Conservation (phyloP, 2,329 filamentous ascomycete species). For the Aspergillus phoenicis region DNA sequence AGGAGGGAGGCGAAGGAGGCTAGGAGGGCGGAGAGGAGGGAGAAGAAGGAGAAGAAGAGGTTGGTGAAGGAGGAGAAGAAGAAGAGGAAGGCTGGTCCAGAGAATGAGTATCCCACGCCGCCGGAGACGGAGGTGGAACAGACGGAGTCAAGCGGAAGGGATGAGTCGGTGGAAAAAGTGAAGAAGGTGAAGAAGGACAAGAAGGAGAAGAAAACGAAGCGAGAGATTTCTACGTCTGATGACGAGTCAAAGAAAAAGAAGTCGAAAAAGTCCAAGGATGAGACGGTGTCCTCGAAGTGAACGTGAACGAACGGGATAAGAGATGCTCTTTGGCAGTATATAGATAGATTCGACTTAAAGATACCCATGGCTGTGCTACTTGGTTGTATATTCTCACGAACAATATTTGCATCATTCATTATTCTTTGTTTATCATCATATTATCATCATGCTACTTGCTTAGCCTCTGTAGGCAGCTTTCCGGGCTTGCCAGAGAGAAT, state of each 20-base stretch:
- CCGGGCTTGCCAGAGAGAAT: slow-evolving; percentile 74
- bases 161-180: slow-evolving; percentile 29
- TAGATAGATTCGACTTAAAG: slow-evolving; percentile 18
- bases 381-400: slow-evolving; percentile 11
- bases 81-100: slow-evolving; percentile 23
- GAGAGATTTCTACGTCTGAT: slow-evolving; percentile 29
- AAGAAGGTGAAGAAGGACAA: slow-evolving; percentile 26
- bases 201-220: slow-evolving; percentile 34
- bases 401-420: slow-evolving; percentile 9
- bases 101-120: slow-evolving; percentile 39
- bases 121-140: slow-evolving; percentile 28
- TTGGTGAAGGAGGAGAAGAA: slow-evolving; percentile 20
- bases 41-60: slow-evolving; percentile 16
- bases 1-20: slow-evolving; percentile 31
- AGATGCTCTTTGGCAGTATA: slow-evolving; percentile 3
- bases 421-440: background rate
- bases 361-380: slow-evolving; percentile 34
- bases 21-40: slow-evolving; percentile 19
- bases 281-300: slow-evolving; percentile 18
- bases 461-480: slow-evolving; percentile 59
- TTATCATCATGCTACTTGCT: slow-evolving; percentile 2
- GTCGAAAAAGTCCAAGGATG: slow-evolving; percentile 49
- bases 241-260: slow-evolving; percentile 48
- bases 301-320: slow-evolving; percentile 7
- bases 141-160: slow-evolving; percentile 22